Evolutionary conservation across 2,329 filamentous ascomycete species (phyloP).

Genomic region (Colletotrichum liriopes): DNA sequence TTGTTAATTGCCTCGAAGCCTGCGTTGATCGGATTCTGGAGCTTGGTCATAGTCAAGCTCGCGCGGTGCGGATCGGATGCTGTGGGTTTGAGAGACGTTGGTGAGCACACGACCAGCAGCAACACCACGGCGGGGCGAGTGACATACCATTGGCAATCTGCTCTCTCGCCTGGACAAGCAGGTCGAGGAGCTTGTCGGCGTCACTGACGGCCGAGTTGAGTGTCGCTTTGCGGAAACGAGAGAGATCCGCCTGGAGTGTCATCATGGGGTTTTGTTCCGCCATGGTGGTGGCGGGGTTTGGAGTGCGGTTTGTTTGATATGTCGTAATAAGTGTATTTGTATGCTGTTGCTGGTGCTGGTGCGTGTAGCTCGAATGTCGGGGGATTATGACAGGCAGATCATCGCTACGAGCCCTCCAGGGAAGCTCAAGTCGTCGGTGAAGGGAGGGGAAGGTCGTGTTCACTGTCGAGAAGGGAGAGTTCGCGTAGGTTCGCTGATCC

Average conservation of each 20-base stretch:
- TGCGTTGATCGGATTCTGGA: constrained; percentile 88
- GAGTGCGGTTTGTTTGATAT: constrained; percentile 4
- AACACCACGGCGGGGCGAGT: constrained; percentile 24
- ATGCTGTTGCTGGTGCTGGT: constrained; percentile 17
- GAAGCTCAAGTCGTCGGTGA: background rate
- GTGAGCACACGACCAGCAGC: constrained; percentile 37
- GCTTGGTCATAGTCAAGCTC: constrained; percentile 82
- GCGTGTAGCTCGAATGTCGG: constrained; percentile 27
- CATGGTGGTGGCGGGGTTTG: constrained; percentile 47
- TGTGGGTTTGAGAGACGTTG: constrained; percentile 38
- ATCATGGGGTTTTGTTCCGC: constrained; percentile 63
- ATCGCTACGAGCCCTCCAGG: constrained; percentile 17
- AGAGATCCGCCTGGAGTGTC: constrained; percentile 80
- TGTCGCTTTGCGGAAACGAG: constrained; percentile 78
- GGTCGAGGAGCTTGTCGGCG: constrained; percentile 86
- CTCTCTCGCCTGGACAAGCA: constrained; percentile 81
- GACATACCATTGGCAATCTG: constrained; percentile 78
- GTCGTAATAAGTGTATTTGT: constrained; percentile 16
- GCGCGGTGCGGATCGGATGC: constrained; percentile 77
- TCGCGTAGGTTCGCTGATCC: constrained; percentile 7
- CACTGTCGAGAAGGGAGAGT: background rate
- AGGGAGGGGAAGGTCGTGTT: background rate
- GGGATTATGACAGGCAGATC: constrained; percentile 29
- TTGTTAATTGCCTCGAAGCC: constrained; percentile 86
- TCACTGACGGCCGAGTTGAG: constrained; percentile 81